phyloP scores from a whole-genome alignment of 352 stramenopile genomes.

The Pythium plurisporium region DNA sequence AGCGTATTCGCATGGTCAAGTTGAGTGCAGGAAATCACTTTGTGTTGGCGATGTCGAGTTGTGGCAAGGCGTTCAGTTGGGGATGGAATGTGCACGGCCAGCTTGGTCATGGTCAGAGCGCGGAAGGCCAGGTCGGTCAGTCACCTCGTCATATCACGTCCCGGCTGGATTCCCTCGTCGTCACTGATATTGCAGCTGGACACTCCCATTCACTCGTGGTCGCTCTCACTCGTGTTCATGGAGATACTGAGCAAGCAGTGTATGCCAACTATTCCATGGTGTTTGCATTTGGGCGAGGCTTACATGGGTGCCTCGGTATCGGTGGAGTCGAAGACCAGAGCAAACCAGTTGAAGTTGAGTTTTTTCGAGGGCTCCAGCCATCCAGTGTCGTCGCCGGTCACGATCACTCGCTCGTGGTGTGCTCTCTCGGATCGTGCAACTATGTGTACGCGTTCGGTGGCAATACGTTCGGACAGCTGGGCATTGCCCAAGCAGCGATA shows the following conservation, averaged over 20 bases:
- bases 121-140: not conserved
- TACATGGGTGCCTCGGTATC: constrained; percentile 50
- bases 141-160: constrained; percentile 28
- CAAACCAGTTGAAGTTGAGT: constrained; percentile 40
- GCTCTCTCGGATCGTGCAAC: constrained; percentile 28
- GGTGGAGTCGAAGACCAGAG: constrained; percentile 30
- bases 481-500: constrained; percentile 29
- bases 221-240: not conserved
- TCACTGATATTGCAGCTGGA: constrained; percentile 43
- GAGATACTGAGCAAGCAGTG: not conserved
- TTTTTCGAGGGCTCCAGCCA: constrained; percentile 56
- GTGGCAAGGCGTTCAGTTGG: constrained; percentile 51
- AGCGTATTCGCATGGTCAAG: constrained; percentile 26
- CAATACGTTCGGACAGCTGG: constrained; percentile 62
- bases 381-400: constrained; percentile 39
- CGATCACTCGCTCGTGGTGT: constrained; percentile 69
- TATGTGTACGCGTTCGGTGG: constrained; percentile 72
- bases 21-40: constrained; percentile 68
- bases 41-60: constrained; percentile 35
- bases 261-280: constrained; percentile 35
- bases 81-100: constrained; percentile 54
- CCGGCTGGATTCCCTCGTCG: constrained; percentile 24
- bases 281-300: constrained; percentile 42
- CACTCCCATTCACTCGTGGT: constrained; percentile 49
- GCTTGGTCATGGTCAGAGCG: constrained; percentile 37